Evolutionary conservation across 805 yeast species (phyloP).

Genomic region (Millerago galiae): DNA sequence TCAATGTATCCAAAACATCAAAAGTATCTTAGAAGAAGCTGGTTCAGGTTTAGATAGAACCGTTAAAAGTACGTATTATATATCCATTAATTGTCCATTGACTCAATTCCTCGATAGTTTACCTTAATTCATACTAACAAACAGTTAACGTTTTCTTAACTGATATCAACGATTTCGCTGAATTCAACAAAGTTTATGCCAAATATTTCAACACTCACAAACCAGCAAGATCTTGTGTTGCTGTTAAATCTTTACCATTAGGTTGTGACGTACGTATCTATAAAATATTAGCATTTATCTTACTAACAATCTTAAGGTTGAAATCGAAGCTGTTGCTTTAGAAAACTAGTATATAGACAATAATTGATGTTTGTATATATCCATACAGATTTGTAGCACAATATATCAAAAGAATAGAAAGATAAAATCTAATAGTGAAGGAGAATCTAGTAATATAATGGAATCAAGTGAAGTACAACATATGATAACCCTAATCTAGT

Average conservation of each 20-base stretch:
- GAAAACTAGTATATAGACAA: conserved; percentile 34
- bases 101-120: neutral
- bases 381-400: too few relatives aligned
- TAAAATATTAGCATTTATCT: neutral
- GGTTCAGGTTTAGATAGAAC: conserved; percentile 79
- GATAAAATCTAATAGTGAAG: too few relatives aligned
- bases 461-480: too few relatives aligned
- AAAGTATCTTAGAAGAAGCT: conserved; percentile 73
- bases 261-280: conserved; percentile 51
- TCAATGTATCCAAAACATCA: conserved; percentile 62
- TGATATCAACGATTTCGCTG: conserved; percentile 81
- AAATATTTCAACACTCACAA: conserved; percentile 68
- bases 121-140: conserved; percentile 8
- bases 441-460: too few relatives aligned
- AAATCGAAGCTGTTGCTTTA: conserved; percentile 88
- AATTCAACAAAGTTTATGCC: conserved; percentile 79
- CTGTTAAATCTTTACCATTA: conserved; percentile 86
- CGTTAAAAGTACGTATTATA: conserved; percentile 60
- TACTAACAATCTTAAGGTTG: conserved; percentile 36
- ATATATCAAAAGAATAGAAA: too few relatives aligned
- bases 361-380: too few relatives aligned
- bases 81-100: neutral
- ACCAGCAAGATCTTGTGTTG: conserved; percentile 98
- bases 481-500: too few relatives aligned
- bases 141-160: conserved; percentile 72